Base-by-base conservation (phyloP, 2,329 filamentous ascomycete genomes). In the Xylariales sp. region DNA sequence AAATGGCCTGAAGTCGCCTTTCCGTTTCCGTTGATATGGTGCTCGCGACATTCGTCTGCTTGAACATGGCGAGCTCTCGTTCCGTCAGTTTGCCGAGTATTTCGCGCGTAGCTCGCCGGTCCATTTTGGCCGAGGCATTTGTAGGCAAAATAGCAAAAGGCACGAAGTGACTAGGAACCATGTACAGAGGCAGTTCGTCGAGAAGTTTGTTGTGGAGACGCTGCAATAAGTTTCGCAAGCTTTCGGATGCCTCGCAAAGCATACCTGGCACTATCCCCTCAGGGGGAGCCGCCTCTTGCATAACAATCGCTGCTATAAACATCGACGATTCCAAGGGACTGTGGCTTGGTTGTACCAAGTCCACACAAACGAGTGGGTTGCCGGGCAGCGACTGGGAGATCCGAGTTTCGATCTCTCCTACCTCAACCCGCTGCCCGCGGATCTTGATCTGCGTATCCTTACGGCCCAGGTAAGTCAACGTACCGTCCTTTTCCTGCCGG, bases 381-480 rank as follows among this genome's bases (percentile, higher is more conserved):
- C 14, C 36, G 4, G 36, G 36, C 14, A 38, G 15, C 5, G 9
- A 28, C 24, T 28, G 36, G 5, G 22, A 14, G 14, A 47, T 21
- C 16, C 28, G n/a, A 18, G 4, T 21, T 21, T 45, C 43, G 42
- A 95, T 84, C 56, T 94, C 88, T 1, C 78, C 76, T 7, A 90
- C 73, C 57, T 94, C 87, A 28, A 95, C 81, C 31, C 86, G 71
- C 50, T 91, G 85, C 0, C 88, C 88, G 31, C 86, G 76, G 8
- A 95, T 71, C 58, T 94, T 95, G 42, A 93, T 71, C 59, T 94
- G 87, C 46, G 85, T 84, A 51, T 94, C 88, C 16, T 83, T 69
- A 27, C 87, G 76, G 12, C 87, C 86, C 8, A 78, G 63, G 29
- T 93, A 86, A 4, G 86, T 62, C 8, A 96, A 69, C 0, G 82